phyloP scores from a whole-genome alignment of 352 stramenopile genomes.

The Pythium folliculosum region DNA sequence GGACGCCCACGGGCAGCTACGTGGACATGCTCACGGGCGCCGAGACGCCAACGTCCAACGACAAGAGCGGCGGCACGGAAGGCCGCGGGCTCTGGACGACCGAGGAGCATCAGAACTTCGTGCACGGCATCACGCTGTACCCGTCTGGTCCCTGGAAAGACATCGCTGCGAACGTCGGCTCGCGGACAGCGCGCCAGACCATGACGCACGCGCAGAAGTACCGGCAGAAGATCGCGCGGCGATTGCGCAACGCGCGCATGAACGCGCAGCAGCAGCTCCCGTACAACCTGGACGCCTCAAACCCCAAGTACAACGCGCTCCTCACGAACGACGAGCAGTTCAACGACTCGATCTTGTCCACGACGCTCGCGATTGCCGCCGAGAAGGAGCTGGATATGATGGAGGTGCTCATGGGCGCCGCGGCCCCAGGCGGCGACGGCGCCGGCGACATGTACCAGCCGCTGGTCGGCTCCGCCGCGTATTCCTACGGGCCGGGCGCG shows the following conservation, averaged over 20 bases:
- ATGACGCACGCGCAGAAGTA: constrained; percentile 88
- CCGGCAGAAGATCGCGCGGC: constrained; percentile 77
- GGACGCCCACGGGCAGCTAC: constrained; percentile 25
- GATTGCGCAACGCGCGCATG: constrained; percentile 70
- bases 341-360: constrained; percentile 79
- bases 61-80: constrained; percentile 41
- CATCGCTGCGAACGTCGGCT: constrained; percentile 71
- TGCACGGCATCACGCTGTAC: constrained; percentile 79
- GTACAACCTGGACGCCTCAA: constrained; percentile 71
- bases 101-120: constrained; percentile 74
- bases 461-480: constrained; percentile 33
- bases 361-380: constrained; percentile 68
- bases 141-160: constrained; percentile 77
- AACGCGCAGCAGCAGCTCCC: constrained; percentile 64
- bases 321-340: constrained; percentile 78
- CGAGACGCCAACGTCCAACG: constrained; percentile 22
- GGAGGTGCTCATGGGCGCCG: constrained; percentile 34
- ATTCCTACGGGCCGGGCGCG: constrained; percentile 7
- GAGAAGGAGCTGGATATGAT: constrained; percentile 74
- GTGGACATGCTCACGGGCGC: constrained; percentile 30
- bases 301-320: constrained; percentile 62
- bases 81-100: constrained; percentile 71
- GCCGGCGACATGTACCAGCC: constrained; percentile 42
- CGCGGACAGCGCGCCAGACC: constrained; percentile 72
- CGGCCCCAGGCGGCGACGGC: background rate